Evolutionary conservation across 345 rosid species (phyloP).

Genomic region (Microthlaspi erraticum): DNA sequence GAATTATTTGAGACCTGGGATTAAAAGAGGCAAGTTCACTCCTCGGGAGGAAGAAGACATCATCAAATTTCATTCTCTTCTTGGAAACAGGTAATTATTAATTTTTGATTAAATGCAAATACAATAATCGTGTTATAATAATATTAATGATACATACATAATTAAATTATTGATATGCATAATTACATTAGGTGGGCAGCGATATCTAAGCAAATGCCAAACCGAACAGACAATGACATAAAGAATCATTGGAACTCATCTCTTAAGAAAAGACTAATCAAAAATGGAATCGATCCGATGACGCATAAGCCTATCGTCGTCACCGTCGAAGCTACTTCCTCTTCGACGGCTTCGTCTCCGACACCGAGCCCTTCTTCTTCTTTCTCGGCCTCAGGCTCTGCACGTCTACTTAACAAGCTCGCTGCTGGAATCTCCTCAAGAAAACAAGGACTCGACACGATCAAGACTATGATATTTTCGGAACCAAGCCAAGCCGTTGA

Average conservation of each 20-base stretch:
- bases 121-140: too few species aligned
- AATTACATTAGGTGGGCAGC: constrained; percentile 43
- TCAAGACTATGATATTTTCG: constrained; percentile 32
- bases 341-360: constrained; percentile 29
- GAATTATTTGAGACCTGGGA: constrained; percentile 44
- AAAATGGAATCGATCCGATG: constrained; percentile 41
- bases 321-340: neutral
- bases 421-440: constrained; percentile 32
- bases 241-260: constrained; percentile 49
- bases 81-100: constrained; percentile 38
- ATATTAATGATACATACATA: too few species aligned
- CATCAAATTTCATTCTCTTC: constrained; percentile 32
- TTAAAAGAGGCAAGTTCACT: constrained; percentile 42
- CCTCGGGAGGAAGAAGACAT: constrained; percentile 41
- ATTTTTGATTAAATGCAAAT: too few species aligned
- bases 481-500: constrained; percentile 30
- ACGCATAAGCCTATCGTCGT: constrained; percentile 34
- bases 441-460: constrained; percentile 23
- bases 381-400: constrained; percentile 17
- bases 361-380: constrained; percentile 17
- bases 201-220: constrained; percentile 42
- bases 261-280: constrained; percentile 42
- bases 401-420: constrained; percentile 41
- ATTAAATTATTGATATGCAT: neutral
- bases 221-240: constrained; percentile 48